Evolutionary conservation across 2,329 filamentous ascomycete species (phyloP), one percentile per base, ranked within the genome.

Genomic region (Thermothelomyces thermophilus): DNA sequence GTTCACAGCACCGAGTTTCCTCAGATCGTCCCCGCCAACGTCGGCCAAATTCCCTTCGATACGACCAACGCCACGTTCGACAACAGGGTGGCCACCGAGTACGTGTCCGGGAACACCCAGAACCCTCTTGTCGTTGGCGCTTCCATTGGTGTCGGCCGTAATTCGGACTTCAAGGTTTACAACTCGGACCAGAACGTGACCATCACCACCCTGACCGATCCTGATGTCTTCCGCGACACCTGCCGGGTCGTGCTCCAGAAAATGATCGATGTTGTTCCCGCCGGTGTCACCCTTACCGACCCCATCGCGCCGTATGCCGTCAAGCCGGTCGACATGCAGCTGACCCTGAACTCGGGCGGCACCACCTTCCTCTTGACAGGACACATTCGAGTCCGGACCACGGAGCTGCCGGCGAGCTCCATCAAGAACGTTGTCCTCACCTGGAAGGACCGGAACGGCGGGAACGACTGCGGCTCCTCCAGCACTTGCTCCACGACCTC

Each of bases 211-310:
- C 62, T 83, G 68, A 61, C 69, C 3, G 68, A 73, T 47, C 59
- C 70, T 0, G 58, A 64, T 0, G 64, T 63, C 10, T 82, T 80
- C 64, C 65, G 65, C 34, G 68, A 58, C 17, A 65, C 68, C 16
- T 84, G 80, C 62, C 65, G 69, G 55, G 66, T 62, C 3, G 70
- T 82, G 16, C 64, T 83, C 34, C 75, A 79, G 60, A 76, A 74
- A 60, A 76, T 83, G 79, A 79, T 83, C 51, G 76, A 84, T n/a
- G 69, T 73, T 3, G 78, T 83, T 0, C 79, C 79, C 2, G 60
- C 64, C 2, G 68, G 67, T 3, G 74, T 80, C 3, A 66, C 65
- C 0, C 70, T 83, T 3, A 73, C 73, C 0, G 73, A 74, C 42
- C 69, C 74, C 2, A 73, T 83, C 48, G 63, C 65, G 9, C 76